Conservation (phyloP, 257 asterid genomes). For the Nemophila menziesii region DNA sequence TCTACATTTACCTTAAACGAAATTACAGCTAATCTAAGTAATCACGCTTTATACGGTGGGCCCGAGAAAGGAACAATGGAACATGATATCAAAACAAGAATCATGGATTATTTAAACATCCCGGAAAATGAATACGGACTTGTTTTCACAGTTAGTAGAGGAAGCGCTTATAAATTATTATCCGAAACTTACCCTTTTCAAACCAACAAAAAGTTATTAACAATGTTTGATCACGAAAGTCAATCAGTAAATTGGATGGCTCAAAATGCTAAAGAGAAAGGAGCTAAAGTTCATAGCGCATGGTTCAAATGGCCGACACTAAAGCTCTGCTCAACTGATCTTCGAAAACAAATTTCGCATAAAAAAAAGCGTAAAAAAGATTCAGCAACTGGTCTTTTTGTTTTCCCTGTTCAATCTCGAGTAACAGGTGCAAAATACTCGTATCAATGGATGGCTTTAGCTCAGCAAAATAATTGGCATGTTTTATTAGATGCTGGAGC, state of each 20-base stretch:
- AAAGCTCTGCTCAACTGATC: constrained; percentile 89
- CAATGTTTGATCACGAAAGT: constrained; percentile 98
- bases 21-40: constrained; percentile 88
- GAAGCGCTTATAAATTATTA: constrained; percentile 83
- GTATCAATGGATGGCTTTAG: constrained; percentile 98
- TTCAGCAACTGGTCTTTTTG: constrained; percentile 84
- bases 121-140: constrained; percentile 95
- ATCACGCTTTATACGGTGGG: constrained; percentile 95
- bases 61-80: constrained; percentile 78
- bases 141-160: constrained; percentile 96
- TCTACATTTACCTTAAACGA: constrained; percentile 90
- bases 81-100: constrained; percentile 70
- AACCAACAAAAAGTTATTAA: constrained; percentile 77
- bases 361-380: constrained; percentile 87
- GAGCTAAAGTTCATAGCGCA: constrained; percentile 88
- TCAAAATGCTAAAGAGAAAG: constrained; percentile 90
- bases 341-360: constrained; percentile 76
- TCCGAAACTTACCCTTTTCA: constrained; percentile 97
- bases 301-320: constrained; percentile 99
- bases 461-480: constrained; percentile 99
- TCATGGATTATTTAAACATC: constrained; percentile 92
- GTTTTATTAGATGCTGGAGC: constrained; percentile 98
- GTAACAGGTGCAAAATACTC: constrained; percentile 97
- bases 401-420: constrained; percentile 93
- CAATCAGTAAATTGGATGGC: constrained; percentile 97